These are phyloP conservation scores for Marasmius sp. DNA, from an alignment of 1,284 basidiomycete genomes.

Conservation along the genomic window DNA sequence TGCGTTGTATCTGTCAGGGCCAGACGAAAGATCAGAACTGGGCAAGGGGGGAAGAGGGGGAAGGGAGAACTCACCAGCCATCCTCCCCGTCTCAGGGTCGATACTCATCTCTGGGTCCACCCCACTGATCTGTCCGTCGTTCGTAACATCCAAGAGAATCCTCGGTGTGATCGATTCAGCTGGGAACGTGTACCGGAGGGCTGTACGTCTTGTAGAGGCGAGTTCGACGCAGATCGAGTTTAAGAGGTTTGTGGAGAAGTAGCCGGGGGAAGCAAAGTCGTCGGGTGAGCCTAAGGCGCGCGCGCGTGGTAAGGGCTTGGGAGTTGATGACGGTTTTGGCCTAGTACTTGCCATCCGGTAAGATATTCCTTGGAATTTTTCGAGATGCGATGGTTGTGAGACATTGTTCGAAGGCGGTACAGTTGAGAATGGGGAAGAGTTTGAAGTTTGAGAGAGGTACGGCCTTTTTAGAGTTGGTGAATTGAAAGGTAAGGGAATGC, in stretches of 20 bases:
- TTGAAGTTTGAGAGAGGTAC: constrained; percentile 63
- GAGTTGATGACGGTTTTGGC: background rate
- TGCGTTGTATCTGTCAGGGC: constrained; percentile 51
- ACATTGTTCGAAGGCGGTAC: constrained; percentile 51
- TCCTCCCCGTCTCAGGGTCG: constrained; percentile 45
- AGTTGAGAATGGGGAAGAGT: constrained; percentile 51
- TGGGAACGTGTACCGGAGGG: constrained; percentile 52
- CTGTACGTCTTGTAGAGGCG: constrained; percentile 54
- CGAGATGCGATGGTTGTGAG: constrained; percentile 43
- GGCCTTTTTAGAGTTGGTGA: constrained; percentile 30
- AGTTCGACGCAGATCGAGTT: constrained; percentile 58
- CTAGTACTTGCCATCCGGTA: constrained; percentile 47
- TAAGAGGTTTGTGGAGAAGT: constrained; percentile 62
- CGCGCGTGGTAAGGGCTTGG: background rate
- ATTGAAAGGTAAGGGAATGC: background rate
- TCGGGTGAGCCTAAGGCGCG: constrained; percentile 53
- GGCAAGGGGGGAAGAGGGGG: no score
- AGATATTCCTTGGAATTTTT: constrained; percentile 43
- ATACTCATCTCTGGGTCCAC: constrained; percentile 45
- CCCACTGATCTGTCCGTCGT: constrained; percentile 55
- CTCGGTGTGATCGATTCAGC: constrained; percentile 41
- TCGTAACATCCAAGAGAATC: constrained; percentile 56
- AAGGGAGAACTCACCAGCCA: constrained; percentile 25
- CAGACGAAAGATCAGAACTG: constrained; percentile 38
- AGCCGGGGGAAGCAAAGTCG: constrained; percentile 60